These are phyloP conservation scores for Chamaenerion angustifolium DNA, from an alignment of 345 rosid species.

Conservation along the genomic window DNA sequence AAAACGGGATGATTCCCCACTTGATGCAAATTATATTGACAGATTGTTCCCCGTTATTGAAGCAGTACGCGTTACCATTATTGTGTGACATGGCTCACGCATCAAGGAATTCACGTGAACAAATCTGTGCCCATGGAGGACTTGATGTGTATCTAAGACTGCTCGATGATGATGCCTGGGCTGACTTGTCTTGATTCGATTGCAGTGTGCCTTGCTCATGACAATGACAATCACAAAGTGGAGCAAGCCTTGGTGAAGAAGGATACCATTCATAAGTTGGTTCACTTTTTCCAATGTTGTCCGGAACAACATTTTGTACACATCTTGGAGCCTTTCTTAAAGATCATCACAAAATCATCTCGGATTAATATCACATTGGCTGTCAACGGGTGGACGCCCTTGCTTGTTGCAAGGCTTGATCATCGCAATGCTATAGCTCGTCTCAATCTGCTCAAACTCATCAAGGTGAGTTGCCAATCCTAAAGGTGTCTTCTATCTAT, in stretches of 20 bases:
- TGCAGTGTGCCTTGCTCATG: constrained; percentile 95
- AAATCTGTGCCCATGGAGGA: constrained; percentile 90
- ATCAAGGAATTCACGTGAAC: constrained; percentile 94
- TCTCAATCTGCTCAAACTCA: constrained; percentile 80
- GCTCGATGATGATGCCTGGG: constrained; percentile 81
- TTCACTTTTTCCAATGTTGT: constrained; percentile 82
- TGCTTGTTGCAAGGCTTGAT: constrained; percentile 74
- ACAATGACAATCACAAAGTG: constrained; percentile 88
- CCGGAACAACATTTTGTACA: constrained; percentile 94
- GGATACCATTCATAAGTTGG: constrained; percentile 79
- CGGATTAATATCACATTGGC: constrained; percentile 90
- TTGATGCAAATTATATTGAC: constrained; percentile 74
- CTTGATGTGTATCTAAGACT: constrained; percentile 85
- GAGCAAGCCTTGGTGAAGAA: constrained; percentile 86
- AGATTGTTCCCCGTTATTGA: constrained; percentile 40
- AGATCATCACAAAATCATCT: constrained; percentile 91
- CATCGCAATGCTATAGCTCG: constrained; percentile 98
- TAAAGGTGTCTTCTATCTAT: no score
- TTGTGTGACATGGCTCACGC: constrained; percentile 99
- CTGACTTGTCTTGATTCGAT: constrained; percentile 84
- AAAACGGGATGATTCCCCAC: constrained; percentile 97
- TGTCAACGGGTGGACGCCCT: constrained; percentile 87
- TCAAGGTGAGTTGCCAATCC: constrained; percentile 59
- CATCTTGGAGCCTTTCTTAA: constrained; percentile 95
- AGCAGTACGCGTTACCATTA: constrained; percentile 79